Evolutionary conservation across 352 stramenopile species (phyloP).

Genomic region (Globisporangium orthogonon): DNA sequence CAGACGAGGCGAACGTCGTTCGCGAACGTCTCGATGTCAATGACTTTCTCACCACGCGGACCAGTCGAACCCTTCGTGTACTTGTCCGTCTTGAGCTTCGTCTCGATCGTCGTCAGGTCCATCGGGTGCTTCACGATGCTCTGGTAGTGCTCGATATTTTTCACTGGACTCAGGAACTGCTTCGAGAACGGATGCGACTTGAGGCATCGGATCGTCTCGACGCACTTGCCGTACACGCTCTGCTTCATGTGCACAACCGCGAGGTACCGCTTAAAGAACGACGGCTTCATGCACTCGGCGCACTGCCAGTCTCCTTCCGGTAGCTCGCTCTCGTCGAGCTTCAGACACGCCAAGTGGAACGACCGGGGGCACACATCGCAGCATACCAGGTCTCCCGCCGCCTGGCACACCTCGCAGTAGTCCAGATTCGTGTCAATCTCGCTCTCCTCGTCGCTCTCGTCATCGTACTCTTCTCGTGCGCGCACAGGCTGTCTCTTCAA

Average conservation of each 20-base stretch:
- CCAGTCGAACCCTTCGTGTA: conserved; percentile 31
- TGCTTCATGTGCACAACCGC: conserved; percentile 37
- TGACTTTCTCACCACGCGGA: conserved; percentile 21
- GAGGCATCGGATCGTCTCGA: conserved; percentile 63
- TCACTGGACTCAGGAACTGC: conserved; percentile 67
- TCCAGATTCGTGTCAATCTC: conserved; percentile 79
- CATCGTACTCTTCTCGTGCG: not conserved
- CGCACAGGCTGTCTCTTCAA: conserved; percentile 5
- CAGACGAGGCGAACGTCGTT: conserved; percentile 78
- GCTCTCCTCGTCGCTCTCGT: conserved; percentile 31
- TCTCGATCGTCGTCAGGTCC: conserved; percentile 69
- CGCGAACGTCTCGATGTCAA: conserved; percentile 52
- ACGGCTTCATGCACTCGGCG: conserved; percentile 63
- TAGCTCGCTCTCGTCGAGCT: conserved; percentile 64
- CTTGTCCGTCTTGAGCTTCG: conserved; percentile 50
- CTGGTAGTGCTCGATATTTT: conserved; percentile 67
- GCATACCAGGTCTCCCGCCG: conserved; percentile 81
- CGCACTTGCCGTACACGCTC: conserved; percentile 51
- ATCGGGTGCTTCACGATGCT: conserved; percentile 77
- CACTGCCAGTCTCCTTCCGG: conserved; percentile 83
- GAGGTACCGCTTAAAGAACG: conserved; percentile 51
- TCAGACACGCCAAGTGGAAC: conserved; percentile 87
- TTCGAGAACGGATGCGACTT: conserved; percentile 77
- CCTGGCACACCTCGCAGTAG: conserved; percentile 81
- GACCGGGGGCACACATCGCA: conserved; percentile 90